Base-by-base conservation (phyloP, 2,329 filamentous ascomycete genomes). In the Talaromyces sp. region DNA sequence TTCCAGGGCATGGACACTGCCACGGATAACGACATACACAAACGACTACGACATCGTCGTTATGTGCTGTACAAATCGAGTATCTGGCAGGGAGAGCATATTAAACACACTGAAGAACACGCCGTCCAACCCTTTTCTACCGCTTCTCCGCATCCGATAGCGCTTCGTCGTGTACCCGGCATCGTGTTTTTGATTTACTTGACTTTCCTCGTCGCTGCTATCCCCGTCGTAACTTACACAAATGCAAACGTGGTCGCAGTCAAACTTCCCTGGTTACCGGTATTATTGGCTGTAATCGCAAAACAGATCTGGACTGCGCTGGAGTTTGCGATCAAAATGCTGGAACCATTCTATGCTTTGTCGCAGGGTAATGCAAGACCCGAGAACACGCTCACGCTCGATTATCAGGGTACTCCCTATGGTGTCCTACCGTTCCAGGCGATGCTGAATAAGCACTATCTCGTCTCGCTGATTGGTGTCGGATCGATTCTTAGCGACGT, bases 1-100 rank as follows among this genome's bases (percentile, higher is more conserved):
- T 83, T 83, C 62, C 75, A 78, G 24, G 80, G 79, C 2, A 72
- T 82, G 31, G 81, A 83, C 63, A 76, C 75, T 19, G 80, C 78
- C 1, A 75, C 75, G 5, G 70, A 79, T 22, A 68, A 75, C 5
- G 75, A 77, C 52, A 83, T 83, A 39, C 81, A 83, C 67, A 79
- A 80, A 66, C 75, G 77, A 65, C 74, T 83, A 2, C 74, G 76
- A 9, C 74, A 81, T 63, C 75, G 81, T 14, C 78, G 80, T 39
- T 83, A 82, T 65, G 79, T 82, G 39, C 69, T 83, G 11, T 81
- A 83, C 70, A 83, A 83, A 69, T 82, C 79, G 33, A 81, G 80
- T 9, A 76, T 83, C 13, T 83, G 81, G 81, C 81, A 83, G 65
- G 81, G 81, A 60, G 81, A 82, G 68, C 82, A 77, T 64, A 79